Evolutionary conservation across 352 stramenopile species (phyloP).

Genomic region (Pythium biforme): DNA sequence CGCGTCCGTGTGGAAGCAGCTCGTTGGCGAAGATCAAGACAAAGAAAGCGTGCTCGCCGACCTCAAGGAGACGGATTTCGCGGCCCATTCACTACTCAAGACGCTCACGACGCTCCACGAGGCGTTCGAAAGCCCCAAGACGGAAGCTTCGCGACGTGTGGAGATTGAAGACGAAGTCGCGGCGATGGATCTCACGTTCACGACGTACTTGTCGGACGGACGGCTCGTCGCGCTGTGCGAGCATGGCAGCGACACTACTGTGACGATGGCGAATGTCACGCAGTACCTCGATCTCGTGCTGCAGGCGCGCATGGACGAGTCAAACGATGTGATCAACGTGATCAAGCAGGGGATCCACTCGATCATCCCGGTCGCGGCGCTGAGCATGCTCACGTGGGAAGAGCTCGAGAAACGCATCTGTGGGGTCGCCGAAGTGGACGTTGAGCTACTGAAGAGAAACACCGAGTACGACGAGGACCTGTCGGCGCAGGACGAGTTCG

Average conservation of each 20-base stretch:
- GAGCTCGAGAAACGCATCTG: conserved; percentile 78
- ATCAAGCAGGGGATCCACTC: conserved; percentile 75
- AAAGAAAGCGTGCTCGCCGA: conserved; percentile 37
- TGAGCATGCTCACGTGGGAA: conserved; percentile 56
- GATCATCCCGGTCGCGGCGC: conserved; percentile 64
- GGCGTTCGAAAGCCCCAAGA: conserved; percentile 16
- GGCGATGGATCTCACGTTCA: conserved; percentile 75
- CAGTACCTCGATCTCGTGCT: conserved; percentile 52
- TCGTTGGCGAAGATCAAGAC: conserved; percentile 44
- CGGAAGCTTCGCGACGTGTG: background rate
- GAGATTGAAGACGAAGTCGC: conserved; percentile 46
- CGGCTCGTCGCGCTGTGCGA: conserved; percentile 42
- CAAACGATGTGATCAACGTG: conserved; percentile 52
- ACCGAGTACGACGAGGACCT: conserved; percentile 87
- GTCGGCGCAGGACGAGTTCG: conserved; percentile 53
- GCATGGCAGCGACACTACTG: conserved; percentile 31
- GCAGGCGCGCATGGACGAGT: conserved; percentile 40
- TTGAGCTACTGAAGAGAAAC: conserved; percentile 65
- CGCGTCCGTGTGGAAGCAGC: conserved; percentile 70
- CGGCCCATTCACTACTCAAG: conserved; percentile 53
- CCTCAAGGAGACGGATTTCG: conserved; percentile 68
- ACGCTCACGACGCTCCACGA: conserved; percentile 36
- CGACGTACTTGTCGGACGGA: conserved; percentile 70
- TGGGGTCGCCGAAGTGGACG: conserved; percentile 68
- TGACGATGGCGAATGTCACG: conserved; percentile 49